A percentile compares a stretch with the other conserved stretches of the same genome.
Evolutionary conservation across 106 monocot species (phyloP).

Genomic region (Acorus gramineus): DNA sequence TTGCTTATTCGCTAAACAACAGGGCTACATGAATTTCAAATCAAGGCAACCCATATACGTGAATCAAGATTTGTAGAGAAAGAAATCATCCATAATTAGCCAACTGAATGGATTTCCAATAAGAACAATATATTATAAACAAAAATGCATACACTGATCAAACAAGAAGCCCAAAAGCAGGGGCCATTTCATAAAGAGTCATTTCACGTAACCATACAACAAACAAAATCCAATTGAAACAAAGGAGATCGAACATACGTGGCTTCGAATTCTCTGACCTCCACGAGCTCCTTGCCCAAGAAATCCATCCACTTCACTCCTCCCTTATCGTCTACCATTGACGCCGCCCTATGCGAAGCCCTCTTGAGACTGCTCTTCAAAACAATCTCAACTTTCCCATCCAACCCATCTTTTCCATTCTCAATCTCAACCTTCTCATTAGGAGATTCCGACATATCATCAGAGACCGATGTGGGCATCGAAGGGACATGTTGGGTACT

Average conservation of each 20-base stretch:
- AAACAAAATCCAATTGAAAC: too few relatives aligned
- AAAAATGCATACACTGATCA: too few relatives aligned
- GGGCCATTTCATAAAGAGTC: too few relatives aligned
- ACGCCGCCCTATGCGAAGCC: background rate
- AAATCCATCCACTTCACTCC: slow-evolving; percentile 64
- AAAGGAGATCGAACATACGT: slow-evolving; percentile 19
- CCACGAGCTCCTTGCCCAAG: slow-evolving; percentile 49
- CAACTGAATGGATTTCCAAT: too few relatives aligned
- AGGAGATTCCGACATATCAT: slow-evolving; percentile 6
- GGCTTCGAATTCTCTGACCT: slow-evolving; percentile 46
- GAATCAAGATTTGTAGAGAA: too few relatives aligned
- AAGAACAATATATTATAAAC: too few relatives aligned
- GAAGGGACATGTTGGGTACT: slow-evolving; percentile 1
- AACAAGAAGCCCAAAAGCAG: too few relatives aligned
- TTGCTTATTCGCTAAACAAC: too few relatives aligned
- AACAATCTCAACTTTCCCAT: slow-evolving; percentile 20
- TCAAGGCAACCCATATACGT: too few relatives aligned
- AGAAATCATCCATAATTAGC: too few relatives aligned
- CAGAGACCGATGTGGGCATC: background rate
- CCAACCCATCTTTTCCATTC: slow-evolving; percentile 13
- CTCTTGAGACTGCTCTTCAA: slow-evolving; percentile 52
- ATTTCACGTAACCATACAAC: too few relatives aligned
- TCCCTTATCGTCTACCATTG: slow-evolving; percentile 11
- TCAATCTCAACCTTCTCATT: slow-evolving; percentile 21
- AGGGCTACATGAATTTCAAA: too few relatives aligned